phyloP scores from a whole-genome alignment of 257 asterid genomes.

The Solanum sitiens region DNA sequence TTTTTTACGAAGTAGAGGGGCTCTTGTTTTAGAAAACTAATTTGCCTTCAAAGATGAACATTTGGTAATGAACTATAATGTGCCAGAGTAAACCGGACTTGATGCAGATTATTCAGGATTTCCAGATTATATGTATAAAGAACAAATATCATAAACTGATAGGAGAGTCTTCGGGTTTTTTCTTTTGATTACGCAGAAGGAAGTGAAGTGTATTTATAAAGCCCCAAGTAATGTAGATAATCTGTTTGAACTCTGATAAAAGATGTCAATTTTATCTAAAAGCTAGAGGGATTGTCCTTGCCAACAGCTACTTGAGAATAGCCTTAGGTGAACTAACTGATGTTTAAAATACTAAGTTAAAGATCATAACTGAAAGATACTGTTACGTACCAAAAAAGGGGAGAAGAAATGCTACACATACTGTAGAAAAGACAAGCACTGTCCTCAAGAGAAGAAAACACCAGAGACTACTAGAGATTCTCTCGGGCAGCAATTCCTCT shows the following conservation, averaged over 20 bases:
- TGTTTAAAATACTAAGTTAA: not conserved
- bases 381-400: constrained; percentile 64
- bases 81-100: not conserved
- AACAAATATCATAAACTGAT: not conserved
- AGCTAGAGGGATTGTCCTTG: not conserved
- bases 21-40: not conserved
- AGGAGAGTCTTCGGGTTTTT: not conserved
- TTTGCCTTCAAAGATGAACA: not conserved
- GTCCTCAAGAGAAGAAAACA: constrained; percentile 59
- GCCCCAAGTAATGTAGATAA: not conserved
- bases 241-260: not conserved
- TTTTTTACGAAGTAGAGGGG: not conserved
- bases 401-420: constrained; percentile 55
- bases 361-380: not conserved
- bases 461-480: constrained; percentile 35
- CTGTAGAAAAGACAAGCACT: constrained; percentile 52
- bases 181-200: not conserved
- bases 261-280: not conserved
- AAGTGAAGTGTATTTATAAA: not conserved
- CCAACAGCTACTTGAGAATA: not conserved
- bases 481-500: constrained; percentile 59
- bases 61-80: not conserved
- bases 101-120: not conserved
- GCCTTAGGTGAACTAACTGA: not conserved
- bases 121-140: not conserved